Conservation (phyloP, 768 basidiomycete species). For the Phanerodontia chrysosporium region DNA sequence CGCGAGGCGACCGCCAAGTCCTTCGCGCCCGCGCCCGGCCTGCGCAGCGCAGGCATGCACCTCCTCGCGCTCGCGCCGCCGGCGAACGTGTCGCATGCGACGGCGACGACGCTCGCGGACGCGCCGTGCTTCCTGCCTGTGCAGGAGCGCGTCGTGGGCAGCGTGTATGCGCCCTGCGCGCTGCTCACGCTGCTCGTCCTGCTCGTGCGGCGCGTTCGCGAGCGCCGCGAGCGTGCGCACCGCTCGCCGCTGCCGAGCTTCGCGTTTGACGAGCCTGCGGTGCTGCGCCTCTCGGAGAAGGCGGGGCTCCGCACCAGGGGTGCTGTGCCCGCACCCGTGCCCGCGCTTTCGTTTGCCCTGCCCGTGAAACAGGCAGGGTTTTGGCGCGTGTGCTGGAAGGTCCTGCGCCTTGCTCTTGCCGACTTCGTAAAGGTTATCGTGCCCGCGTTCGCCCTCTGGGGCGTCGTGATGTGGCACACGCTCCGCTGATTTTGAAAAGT, state of each 20-base stretch:
- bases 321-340: too few relatives aligned
- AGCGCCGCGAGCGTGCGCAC: not conserved
- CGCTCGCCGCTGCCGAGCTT: not conserved
- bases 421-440: not conserved
- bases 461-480: not conserved
- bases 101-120: slow-evolving; percentile 52
- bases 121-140: slow-evolving; percentile 78
- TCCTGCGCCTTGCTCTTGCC: not conserved
- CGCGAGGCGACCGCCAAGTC: slow-evolving; percentile 44
- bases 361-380: not conserved
- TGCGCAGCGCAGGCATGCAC: slow-evolving; percentile 79
- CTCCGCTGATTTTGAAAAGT: not conserved
- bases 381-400: not conserved
- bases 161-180: slow-evolving; percentile 62
- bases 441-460: slow-evolving; percentile 5
- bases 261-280: not conserved
- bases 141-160: slow-evolving; percentile 53
- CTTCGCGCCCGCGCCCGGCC: slow-evolving; percentile 72
- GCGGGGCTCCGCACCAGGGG: too few relatives aligned
- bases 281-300: too few relatives aligned
- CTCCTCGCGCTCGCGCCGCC: slow-evolving; percentile 65
- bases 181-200: slow-evolving; percentile 48
- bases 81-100: slow-evolving; percentile 26
- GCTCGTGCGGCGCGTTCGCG: slow-evolving; percentile 16
- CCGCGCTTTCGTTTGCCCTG: not conserved